Percentiles rank a stretch among this genome's conserved stretches.
Conservation (phyloP, 306 rosid genomes). For the Trifolium repens region DNA sequence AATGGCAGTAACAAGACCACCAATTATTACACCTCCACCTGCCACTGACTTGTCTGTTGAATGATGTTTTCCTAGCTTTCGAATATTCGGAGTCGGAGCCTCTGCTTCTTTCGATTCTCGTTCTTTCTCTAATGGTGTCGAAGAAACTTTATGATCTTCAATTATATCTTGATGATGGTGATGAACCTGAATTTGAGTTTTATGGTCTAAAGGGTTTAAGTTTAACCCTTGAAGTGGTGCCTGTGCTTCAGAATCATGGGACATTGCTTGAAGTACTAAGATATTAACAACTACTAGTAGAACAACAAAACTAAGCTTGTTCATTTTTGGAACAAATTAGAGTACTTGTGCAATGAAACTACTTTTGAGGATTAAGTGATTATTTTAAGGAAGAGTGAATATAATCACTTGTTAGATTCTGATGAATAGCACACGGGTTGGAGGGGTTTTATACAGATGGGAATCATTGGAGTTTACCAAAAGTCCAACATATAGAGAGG, state of each 20-base stretch:
- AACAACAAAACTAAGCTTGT: conserved; percentile 51
- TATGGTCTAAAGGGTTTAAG: conserved; percentile 35
- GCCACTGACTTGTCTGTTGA: conserved; percentile 70
- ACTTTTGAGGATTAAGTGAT: neutral
- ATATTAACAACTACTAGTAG: conserved; percentile 48
- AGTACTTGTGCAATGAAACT: conserved; percentile 3
- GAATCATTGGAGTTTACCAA: conserved; percentile 5
- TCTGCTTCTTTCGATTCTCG: conserved; percentile 52
- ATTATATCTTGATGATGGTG: conserved; percentile 25
- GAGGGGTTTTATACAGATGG: conserved; percentile 34
- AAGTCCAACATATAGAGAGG: neutral
- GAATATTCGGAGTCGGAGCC: conserved; percentile 70
- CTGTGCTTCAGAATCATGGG: conserved; percentile 35
- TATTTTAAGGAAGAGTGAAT: conserved; percentile 1
- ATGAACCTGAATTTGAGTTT: conserved; percentile 32
- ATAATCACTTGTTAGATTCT: conserved; percentile 30
- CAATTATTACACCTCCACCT: conserved; percentile 91
- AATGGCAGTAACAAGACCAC: conserved; percentile 78
- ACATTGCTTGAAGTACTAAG: conserved; percentile 53
- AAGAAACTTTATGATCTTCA: conserved; percentile 47
- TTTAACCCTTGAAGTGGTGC: conserved; percentile 34
- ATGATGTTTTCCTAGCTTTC: conserved; percentile 69
- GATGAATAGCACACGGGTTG: neutral
- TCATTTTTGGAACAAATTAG: conserved; percentile 50
- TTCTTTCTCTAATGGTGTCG: conserved; percentile 26